Evolutionary conservation across 1,284 basidiomycete species (phyloP), one percentile per base, ranked within the genome.

Genomic region (Chalciporus sp.): DNA sequence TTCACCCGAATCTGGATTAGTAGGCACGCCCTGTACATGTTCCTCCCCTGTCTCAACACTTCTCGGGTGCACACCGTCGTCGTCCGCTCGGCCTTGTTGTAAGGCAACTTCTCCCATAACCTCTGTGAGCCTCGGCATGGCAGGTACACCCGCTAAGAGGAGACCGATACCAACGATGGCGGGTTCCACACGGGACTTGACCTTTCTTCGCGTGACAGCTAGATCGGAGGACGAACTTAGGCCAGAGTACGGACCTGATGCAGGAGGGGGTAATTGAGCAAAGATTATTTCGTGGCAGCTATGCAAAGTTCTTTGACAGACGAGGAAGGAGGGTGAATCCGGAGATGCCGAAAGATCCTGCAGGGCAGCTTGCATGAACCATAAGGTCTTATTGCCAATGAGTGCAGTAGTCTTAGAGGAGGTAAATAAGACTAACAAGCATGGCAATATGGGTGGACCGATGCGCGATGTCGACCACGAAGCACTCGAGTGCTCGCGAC

Each of bases 281-380:
- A 98, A 99, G 65, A 99, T 95, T 69, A 98, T 95, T 75, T 95
- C 90, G 74, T 99, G 96, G 69, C 95, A 97, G 70, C 86, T 84
- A 69, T 95, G 94, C 58, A 98, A 79, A 47, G 95, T 85, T 55
- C 97, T 85, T 72, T 95, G 94, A 74, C 97, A 99, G 59, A 97
- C 90, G 54, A 85, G 76, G 73, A 99, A 98, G 1, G 94, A 90
- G 26, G 80, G 82, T 1, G 94, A 88, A 56, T 86, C 82, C 42
- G 85, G 80, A 12, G 78, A 75, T 4, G 75, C 69, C 0, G 90
- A 82, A n/a, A 97, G 78, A 72, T 98, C 95, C 58, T 84, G 86
- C n/a, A 98, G 78, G 28, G 91, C 86, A 20, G 94, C 91, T 83
- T 98, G 95, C 88, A 98, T 95, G 72, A 95, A 97, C 94, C 95